Evolutionary conservation across 768 basidiomycete genomes (phyloP).

Genomic region (Calocybe gangraenosa): DNA sequence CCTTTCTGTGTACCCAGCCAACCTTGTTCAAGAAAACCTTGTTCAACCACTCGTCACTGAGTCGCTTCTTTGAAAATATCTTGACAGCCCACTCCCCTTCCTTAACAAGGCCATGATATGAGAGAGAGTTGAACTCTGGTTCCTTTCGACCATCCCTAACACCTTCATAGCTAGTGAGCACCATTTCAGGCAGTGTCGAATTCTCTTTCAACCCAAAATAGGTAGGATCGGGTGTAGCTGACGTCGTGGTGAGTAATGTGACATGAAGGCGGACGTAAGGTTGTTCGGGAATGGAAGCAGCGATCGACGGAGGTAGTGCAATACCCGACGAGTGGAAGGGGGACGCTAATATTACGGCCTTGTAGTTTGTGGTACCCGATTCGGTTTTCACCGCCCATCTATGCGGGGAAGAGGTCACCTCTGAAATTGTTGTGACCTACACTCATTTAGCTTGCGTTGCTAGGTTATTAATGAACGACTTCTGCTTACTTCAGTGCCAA

Average conservation of each 20-base stretch:
- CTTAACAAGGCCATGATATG: slow-evolving; percentile 64
- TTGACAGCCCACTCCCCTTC: slow-evolving; percentile 74
- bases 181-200: slow-evolving; percentile 48
- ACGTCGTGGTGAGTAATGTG: slow-evolving; percentile 80
- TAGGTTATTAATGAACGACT: too few species aligned
- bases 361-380: slow-evolving; percentile 49
- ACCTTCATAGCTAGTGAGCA: slow-evolving; percentile 74
- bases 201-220: slow-evolving; percentile 61
- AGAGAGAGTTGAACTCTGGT: slow-evolving; percentile 85
- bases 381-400: slow-evolving; percentile 52
- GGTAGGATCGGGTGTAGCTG: slow-evolving; percentile 50
- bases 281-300: slow-evolving; percentile 56
- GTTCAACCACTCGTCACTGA: slow-evolving; percentile 69
- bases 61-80: slow-evolving; percentile 69
- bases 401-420: slow-evolving; percentile 34
- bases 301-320: slow-evolving; percentile 41
- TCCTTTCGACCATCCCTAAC: slow-evolving; percentile 46
- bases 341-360: slow-evolving; percentile 80
- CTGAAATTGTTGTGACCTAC: slow-evolving; percentile 52
- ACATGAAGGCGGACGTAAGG: slow-evolving; percentile 86
- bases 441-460: slow-evolving; percentile 1
- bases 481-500: slow-evolving; percentile 61
- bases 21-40: slow-evolving; percentile 62
- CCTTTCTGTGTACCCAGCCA: slow-evolving; percentile 80
- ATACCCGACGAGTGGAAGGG: slow-evolving; percentile 75